Percentiles rank a stretch among this genome's conserved stretches.
These are phyloP conservation scores for Aspergillus sp. DNA, from an alignment of 2,329 filamentous ascomycete genomes.

Conservation along the genomic window DNA sequence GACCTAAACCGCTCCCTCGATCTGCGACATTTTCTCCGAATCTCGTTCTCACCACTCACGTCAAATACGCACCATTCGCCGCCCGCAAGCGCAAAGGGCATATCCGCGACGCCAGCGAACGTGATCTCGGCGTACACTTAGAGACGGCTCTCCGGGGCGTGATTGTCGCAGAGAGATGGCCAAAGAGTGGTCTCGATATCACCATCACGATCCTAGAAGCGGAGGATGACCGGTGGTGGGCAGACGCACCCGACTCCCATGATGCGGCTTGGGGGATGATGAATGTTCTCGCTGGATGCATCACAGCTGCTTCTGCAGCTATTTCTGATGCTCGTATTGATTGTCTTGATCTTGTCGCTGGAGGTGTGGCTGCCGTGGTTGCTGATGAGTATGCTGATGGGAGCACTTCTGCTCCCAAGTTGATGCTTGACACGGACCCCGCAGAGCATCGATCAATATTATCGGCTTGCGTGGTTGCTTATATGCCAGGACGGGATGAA, in stretches of 20 bases:
- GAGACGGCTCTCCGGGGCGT: slow-evolving; percentile 87
- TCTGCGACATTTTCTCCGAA: slow-evolving; percentile 91
- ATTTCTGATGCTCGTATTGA: slow-evolving; percentile 95
- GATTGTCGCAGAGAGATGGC: slow-evolving; percentile 91
- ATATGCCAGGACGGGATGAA: slow-evolving; percentile 82
- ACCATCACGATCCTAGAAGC: slow-evolving; percentile 91
- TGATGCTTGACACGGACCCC: slow-evolving; percentile 76
- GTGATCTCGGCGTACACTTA: slow-evolving; percentile 85
- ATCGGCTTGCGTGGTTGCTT: slow-evolving; percentile 86
- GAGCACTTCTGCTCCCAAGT: slow-evolving; percentile 26
- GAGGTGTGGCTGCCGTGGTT: slow-evolving; percentile 83
- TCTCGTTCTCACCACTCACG: slow-evolving; percentile 84
- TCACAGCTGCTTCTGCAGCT: slow-evolving; percentile 90
- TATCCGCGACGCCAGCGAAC: slow-evolving; percentile 78
- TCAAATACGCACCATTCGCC: slow-evolving; percentile 96
- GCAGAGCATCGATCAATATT: slow-evolving; percentile 75
- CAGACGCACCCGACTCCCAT: slow-evolving; percentile 49
- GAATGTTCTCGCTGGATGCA: slow-evolving; percentile 87
- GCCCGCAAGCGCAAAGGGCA: slow-evolving; percentile 80
- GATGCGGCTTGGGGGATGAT: slow-evolving; percentile 81
- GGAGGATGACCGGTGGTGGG: slow-evolving; percentile 75
- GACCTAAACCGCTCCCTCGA: slow-evolving; percentile 83
- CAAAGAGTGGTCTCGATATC: slow-evolving; percentile 97
- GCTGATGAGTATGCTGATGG: slow-evolving; percentile 29
- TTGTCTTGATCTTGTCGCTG: slow-evolving; percentile 85